A percentile compares a stretch with the other conserved stretches of the same genome.
Conservation (phyloP, 2,329 filamentous ascomycete species). For the Paraphoma chrysanthemicola region DNA sequence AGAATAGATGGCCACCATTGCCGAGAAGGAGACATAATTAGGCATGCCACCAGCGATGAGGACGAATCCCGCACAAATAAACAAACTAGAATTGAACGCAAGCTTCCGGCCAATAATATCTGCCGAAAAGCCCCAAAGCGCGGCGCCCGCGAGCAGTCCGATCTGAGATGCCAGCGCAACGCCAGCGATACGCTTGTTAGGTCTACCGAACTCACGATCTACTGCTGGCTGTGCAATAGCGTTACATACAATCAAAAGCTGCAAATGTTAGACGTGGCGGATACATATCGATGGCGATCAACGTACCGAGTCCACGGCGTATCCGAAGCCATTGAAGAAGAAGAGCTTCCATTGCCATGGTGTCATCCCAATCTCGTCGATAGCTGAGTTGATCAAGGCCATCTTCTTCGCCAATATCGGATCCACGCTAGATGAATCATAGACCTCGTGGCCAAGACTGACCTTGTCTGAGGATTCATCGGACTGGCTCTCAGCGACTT, state of each 20-base stretch:
- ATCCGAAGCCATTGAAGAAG: constrained; percentile 68
- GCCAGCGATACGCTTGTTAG: constrained; percentile 31
- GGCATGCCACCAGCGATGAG: constrained; percentile 30
- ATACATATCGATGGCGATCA: neutral
- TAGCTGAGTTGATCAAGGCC: constrained; percentile 43
- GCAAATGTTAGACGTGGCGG: constrained; percentile 20
- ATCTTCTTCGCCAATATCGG: constrained; percentile 51
- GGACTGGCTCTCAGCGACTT: neutral
- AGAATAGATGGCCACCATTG: constrained; percentile 27
- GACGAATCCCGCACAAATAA: constrained; percentile 28
- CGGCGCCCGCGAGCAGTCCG: constrained; percentile 52
- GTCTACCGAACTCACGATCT: constrained; percentile 30
- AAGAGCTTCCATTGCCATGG: constrained; percentile 66
- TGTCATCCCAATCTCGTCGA: constrained; percentile 68
- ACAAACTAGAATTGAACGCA: constrained; percentile 27
- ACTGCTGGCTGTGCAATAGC: constrained; percentile 43
- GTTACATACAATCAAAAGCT: constrained; percentile 40
- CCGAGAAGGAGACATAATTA: constrained; percentile 27
- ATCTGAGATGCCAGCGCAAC: constrained; percentile 51
- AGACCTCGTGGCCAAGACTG: constrained; percentile 9
- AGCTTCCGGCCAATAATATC: constrained; percentile 21
- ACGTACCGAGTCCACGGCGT: constrained; percentile 38
- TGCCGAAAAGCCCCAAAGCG: constrained; percentile 26
- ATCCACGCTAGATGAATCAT: constrained; percentile 37
- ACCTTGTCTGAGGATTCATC: constrained; percentile 6